These are phyloP conservation scores for Volvox reticuliferus DNA, from an alignment of 139 green algal species.

Conservation along the genomic window DNA sequence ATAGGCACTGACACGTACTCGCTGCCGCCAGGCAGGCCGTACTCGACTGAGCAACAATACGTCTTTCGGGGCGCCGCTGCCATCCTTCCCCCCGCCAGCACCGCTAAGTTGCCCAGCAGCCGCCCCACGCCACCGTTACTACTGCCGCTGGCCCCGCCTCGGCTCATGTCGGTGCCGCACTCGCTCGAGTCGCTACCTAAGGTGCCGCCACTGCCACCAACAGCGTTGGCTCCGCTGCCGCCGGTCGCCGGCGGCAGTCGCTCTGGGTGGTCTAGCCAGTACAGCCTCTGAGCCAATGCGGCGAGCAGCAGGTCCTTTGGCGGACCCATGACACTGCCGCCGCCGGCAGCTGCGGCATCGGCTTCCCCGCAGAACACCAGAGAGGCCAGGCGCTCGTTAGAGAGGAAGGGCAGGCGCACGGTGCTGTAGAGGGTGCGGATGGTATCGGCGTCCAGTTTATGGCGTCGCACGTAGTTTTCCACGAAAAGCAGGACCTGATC, in stretches of 20 bases:
- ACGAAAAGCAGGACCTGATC: conserved; percentile 49
- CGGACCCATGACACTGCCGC: background rate
- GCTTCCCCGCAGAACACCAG: background rate
- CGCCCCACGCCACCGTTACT: background rate
- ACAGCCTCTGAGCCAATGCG: conserved; percentile 31
- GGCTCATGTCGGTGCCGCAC: background rate
- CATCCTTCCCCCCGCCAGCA: background rate
- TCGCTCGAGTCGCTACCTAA: background rate
- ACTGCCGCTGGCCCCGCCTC: background rate
- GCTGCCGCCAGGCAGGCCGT: conserved; percentile 48
- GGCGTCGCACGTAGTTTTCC: conserved; percentile 41
- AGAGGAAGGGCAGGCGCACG: conserved; percentile 50
- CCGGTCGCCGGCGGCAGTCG: conserved; percentile 10
- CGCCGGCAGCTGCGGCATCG: background rate
- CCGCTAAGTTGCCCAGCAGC: background rate
- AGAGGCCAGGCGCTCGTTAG: conserved; percentile 42
- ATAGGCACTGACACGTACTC: conserved; percentile 49
- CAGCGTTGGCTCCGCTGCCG: background rate
- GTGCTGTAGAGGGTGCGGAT: conserved; percentile 20
- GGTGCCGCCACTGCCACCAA: too few relatives aligned
- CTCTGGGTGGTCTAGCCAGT: conserved; percentile 43
- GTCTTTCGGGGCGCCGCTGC: conserved; percentile 25
- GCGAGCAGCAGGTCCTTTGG: conserved; percentile 45
- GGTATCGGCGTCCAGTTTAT: conserved; percentile 8
- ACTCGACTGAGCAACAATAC: conserved; percentile 45